Conservation (phyloP, 2,329 filamentous ascomycete species). For the Colletotrichum phormii region DNA sequence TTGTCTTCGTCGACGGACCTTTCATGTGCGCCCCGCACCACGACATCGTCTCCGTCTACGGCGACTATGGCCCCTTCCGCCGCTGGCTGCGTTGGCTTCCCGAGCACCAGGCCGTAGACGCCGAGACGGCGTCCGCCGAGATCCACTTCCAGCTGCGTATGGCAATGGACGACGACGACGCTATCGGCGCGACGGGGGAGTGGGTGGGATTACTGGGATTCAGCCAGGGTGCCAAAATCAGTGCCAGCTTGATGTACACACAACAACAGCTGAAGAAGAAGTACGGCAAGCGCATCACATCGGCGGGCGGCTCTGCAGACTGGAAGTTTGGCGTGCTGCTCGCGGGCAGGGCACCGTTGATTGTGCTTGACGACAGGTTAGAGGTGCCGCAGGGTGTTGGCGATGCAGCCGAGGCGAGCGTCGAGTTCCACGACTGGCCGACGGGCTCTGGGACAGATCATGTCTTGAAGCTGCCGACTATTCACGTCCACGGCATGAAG, state of each 20-base stretch:
- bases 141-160: constrained; percentile 52
- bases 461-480: constrained; percentile 66
- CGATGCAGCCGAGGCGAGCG: constrained; percentile 43
- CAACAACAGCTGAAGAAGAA: constrained; percentile 67
- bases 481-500: constrained; percentile 75
- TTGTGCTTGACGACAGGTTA: constrained; percentile 58
- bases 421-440: constrained; percentile 56
- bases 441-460: constrained; percentile 54
- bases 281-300: constrained; percentile 42
- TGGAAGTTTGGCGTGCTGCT: constrained; percentile 73
- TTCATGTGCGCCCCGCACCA: constrained; percentile 72
- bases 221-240: constrained; percentile 74
- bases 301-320: constrained; percentile 45
- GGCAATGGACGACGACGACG: constrained; percentile 65
- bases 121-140: constrained; percentile 51
- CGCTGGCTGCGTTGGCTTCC: constrained; percentile 72
- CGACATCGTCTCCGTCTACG: constrained; percentile 74
- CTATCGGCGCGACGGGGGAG: constrained; percentile 61
- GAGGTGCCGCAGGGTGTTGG: constrained; percentile 39
- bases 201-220: constrained; percentile 75
- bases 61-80: constrained; percentile 73
- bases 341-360: constrained; percentile 70
- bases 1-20: constrained; percentile 79
- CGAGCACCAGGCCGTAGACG: constrained; percentile 65
- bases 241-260: constrained; percentile 67